Base-by-base conservation (phyloP, 805 yeast genomes). In the Candida maris region DNA sequence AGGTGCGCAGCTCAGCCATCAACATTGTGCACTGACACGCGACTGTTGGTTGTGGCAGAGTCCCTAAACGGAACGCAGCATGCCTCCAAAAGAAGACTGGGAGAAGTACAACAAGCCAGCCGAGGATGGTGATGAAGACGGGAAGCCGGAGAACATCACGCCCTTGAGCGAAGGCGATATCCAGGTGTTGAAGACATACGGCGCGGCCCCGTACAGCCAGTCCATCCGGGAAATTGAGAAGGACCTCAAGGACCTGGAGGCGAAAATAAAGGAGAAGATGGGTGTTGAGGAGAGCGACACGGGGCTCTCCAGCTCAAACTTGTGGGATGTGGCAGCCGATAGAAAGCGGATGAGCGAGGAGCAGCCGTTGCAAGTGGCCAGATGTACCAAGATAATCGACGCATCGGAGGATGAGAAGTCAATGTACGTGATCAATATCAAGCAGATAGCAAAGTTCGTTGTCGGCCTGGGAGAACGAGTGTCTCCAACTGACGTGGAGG, bases 71-170 rank as follows among this genome's bases (percentile, higher is more conserved):
- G n/a, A n/a, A n/a, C n/a, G n/a, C n/a, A 35, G 35, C 47, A 89
- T 89, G 97, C 89, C 97, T 44, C 96, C 97, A 51, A 93, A 88
- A 71, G 93, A 88, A 39, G 95, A 93, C 63, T 93, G 99, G 99
- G 99, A 94, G 59, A 93, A 93, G 62, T 87, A 86, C 65, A 82
- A 80, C 59, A 83, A 93, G 34, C 95, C 96, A n/a, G 73, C 70
- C 30, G 96, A 84, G 48, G 77, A 71, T 5, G 42, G 27, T 8
- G 80, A 72, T 24, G 74, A 68, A 13, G 70, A 71, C 39, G 69
- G 68, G 37, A 68, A 71, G 35, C 87, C 81, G 34, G 87, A 81
- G 41, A 81, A 86, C 49, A 81, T 85, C 49, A 78, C 75, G 27
- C 98, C 98, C 7, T 74, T 93, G 49, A 74, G 88, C 41, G 99